Conservation (phyloP, 192 early-diverging fungal species). For the Entomortierella chlamydospora region DNA sequence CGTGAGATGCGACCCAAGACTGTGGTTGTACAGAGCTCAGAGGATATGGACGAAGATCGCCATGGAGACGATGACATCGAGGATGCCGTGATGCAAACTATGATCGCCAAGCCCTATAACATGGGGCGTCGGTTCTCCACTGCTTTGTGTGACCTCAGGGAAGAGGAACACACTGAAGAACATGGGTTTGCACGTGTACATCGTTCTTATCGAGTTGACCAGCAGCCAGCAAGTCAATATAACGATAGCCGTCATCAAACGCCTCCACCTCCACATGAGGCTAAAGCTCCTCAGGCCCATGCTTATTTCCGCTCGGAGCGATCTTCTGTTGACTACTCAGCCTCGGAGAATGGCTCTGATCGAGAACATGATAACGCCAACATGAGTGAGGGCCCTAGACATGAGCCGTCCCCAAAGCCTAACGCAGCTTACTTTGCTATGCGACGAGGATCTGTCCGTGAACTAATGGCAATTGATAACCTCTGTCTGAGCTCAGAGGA, state of each 20-base stretch:
- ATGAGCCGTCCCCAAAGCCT: conserved; percentile 9
- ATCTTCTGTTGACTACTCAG: conserved; percentile 21
- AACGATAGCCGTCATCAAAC: background rate
- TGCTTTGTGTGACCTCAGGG: conserved; percentile 21
- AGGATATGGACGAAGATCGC: background rate
- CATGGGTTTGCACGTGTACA: background rate
- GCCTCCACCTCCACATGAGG: background rate
- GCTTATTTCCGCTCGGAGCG: conserved; percentile 9
- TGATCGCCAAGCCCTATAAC: conserved; percentile 1
- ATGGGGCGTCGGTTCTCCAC: conserved; percentile 35
- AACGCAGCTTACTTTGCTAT: conserved; percentile 21
- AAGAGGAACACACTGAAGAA: conserved; percentile 37
- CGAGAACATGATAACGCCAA: conserved; percentile 5
- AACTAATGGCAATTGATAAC: conserved; percentile 48
- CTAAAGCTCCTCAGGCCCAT: background rate
- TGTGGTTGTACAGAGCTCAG: conserved; percentile 22
- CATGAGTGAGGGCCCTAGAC: conserved; percentile 2
- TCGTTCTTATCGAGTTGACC: conserved; percentile 22
- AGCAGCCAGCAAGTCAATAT: background rate
- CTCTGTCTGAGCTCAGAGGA: conserved; percentile 51
- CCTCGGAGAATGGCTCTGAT: conserved; percentile 30
- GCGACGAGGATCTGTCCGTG: conserved; percentile 45
- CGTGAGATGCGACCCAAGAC: conserved; percentile 27
- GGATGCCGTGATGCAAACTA: conserved; percentile 15
- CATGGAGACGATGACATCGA: conserved; percentile 1